Conservation (phyloP, 2,329 filamentous ascomycete genomes). For the Albifimbria verrucaria region DNA sequence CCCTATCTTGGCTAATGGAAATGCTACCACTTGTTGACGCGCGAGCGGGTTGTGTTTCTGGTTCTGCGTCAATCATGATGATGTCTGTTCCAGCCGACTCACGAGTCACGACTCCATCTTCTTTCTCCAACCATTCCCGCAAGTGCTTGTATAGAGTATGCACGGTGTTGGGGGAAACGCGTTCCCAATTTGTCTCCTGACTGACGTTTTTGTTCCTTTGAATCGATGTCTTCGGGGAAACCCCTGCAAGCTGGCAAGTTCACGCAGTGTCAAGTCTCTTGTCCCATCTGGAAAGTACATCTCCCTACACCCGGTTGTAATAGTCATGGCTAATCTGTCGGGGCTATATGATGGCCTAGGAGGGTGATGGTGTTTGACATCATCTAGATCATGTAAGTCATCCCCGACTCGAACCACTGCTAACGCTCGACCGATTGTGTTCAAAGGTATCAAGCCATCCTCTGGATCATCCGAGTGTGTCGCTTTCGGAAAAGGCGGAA, state of each 20-base stretch:
- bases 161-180: slow-evolving; percentile 67
- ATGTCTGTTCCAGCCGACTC: slow-evolving; percentile 13
- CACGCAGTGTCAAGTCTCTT: slow-evolving; percentile 62
- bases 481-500: slow-evolving; percentile 62
- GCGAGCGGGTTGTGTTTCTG: too few species aligned
- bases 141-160: slow-evolving; percentile 47
- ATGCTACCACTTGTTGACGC: too few species aligned
- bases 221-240: slow-evolving; percentile 65
- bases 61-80: slow-evolving; percentile 20
- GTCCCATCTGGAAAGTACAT: slow-evolving; percentile 64
- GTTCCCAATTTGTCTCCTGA: slow-evolving; percentile 71
- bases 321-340: slow-evolving; percentile 48
- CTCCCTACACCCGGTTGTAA: slow-evolving; percentile 61
- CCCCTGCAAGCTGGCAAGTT: slow-evolving; percentile 66
- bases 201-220: slow-evolving; percentile 29
- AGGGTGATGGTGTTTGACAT: slow-evolving; percentile 22
- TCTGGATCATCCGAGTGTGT: slow-evolving; percentile 50
- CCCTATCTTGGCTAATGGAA: not conserved
- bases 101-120: slow-evolving; percentile 34
- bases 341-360: slow-evolving; percentile 39
- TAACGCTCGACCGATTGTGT: slow-evolving; percentile 43
- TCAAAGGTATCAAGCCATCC: slow-evolving; percentile 33
- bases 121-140: slow-evolving; percentile 38
- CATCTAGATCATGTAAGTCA: slow-evolving; percentile 36
- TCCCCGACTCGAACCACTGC: slow-evolving; percentile 26